Conservation (phyloP, 225 moss, liverwort and hornwort species). For the Physcomitrellopsis africana region DNA sequence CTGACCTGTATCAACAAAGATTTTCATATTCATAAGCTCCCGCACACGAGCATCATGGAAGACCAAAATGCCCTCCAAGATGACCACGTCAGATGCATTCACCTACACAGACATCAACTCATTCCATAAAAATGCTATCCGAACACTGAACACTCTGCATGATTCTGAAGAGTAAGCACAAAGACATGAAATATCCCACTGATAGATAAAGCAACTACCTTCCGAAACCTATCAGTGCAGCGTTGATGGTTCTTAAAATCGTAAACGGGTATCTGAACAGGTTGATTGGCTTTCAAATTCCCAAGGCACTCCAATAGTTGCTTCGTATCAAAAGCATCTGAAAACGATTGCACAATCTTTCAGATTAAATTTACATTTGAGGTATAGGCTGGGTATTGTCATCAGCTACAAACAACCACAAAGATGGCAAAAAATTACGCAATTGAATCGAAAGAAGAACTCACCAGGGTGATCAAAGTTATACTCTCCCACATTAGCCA, state of each 20-base stretch:
- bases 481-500: slow-evolving; percentile 74
- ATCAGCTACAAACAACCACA: slow-evolving; percentile 9
- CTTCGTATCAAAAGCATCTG: slow-evolving; percentile 96
- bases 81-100: slow-evolving; percentile 94
- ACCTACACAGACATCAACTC: slow-evolving; percentile 43
- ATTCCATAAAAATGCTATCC: slow-evolving; percentile 2
- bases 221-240: slow-evolving; percentile 64
- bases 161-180: slow-evolving; percentile 12
- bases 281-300: slow-evolving; percentile 70
- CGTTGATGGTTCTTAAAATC: slow-evolving; percentile 95
- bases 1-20: slow-evolving; percentile 92
- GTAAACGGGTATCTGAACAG: slow-evolving; percentile 85
- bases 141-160: slow-evolving; percentile 8
- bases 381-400: no score
- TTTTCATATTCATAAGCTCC: slow-evolving; percentile 97
- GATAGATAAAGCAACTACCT: slow-evolving; percentile 40
- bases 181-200: slow-evolving; percentile 6
- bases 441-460: slow-evolving; percentile 18
- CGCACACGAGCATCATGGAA: slow-evolving; percentile 89
- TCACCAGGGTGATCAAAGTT: slow-evolving; percentile 90
- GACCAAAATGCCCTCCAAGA: slow-evolving; percentile 95
- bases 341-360: slow-evolving; percentile 9
- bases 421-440: background rate
- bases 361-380: slow-evolving; percentile 28
- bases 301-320: slow-evolving; percentile 85